A percentile compares a stretch with the other conserved stretches of the same genome.
phyloP scores from a whole-genome alignment of 2,329 filamentous ascomycete genomes.

The Pseudogymnoascus sp. region DNA sequence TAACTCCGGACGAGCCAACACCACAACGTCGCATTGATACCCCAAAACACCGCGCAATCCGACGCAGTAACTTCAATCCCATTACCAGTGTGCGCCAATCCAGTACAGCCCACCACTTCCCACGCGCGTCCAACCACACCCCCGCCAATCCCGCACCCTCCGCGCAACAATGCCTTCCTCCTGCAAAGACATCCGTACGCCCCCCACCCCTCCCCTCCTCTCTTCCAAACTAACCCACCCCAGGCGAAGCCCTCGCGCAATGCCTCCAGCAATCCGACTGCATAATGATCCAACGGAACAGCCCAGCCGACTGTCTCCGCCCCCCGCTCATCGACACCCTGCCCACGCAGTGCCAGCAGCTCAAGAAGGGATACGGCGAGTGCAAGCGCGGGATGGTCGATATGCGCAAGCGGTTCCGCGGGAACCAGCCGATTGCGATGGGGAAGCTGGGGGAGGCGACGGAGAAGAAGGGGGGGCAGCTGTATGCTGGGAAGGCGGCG shows the following conservation, averaged over 20 bases:
- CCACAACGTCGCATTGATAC: conserved; percentile 1
- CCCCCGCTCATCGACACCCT: conserved; percentile 73
- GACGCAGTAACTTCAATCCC: neutral
- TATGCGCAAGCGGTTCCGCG: conserved; percentile 96
- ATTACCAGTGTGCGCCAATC: neutral
- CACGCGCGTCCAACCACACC: neutral
- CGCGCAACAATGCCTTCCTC: conserved; percentile 71
- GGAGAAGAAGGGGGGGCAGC: conserved; percentile 41
- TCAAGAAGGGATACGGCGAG: conserved; percentile 86
- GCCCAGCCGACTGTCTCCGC: conserved; percentile 79
- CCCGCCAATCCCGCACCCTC: neutral
- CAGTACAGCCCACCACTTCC: neutral
- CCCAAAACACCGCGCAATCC: neutral
- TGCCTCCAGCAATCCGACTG: conserved; percentile 97
- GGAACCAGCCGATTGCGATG: conserved; percentile 73
- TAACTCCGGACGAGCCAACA: neutral
- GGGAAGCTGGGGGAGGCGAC: conserved; percentile 50
- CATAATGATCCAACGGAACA: conserved; percentile 84
- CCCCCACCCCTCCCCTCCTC: conserved; percentile 7
- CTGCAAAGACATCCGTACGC: conserved; percentile 85
- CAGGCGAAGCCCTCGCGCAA: conserved; percentile 83
- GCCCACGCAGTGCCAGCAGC: conserved; percentile 80
- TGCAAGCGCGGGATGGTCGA: conserved; percentile 96
- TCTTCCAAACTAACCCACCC: conserved; percentile 2
- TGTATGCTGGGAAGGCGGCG: conserved; percentile 71